phyloP scores from a whole-genome alignment of 148 eudicot genomes.

The Dysphania ambrosioides region DNA sequence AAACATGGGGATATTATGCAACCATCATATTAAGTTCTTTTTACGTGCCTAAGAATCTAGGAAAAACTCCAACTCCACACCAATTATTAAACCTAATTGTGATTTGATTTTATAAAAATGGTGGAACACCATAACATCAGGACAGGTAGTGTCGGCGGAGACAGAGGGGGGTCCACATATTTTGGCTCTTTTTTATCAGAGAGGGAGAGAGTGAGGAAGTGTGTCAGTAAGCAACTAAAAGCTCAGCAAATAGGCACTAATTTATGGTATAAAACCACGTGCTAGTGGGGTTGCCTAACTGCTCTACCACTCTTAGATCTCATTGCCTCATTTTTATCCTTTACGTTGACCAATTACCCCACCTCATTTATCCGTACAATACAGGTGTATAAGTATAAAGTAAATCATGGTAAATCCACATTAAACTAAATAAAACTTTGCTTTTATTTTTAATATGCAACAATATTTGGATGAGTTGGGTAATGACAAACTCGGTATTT shows the following conservation, averaged over 20 bases:
- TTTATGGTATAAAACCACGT: slow-evolving; percentile 30
- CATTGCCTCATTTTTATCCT: slow-evolving; percentile 10
- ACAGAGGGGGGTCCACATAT: slow-evolving; percentile 15
- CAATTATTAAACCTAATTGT: slow-evolving; percentile 9
- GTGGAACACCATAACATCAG: neutral
- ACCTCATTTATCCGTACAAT: neutral
- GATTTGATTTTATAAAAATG: neutral
- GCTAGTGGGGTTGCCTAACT: slow-evolving; percentile 29
- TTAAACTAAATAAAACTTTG: too few relatives aligned
- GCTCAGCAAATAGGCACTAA: slow-evolving; percentile 11
- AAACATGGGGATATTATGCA: too few relatives aligned
- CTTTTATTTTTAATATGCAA: too few relatives aligned
- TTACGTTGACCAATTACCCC: neutral
- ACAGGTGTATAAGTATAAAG: neutral
- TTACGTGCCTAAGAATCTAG: neutral
- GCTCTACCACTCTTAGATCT: slow-evolving; percentile 9
- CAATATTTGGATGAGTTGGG: too few relatives aligned
- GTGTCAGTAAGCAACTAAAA: slow-evolving; percentile 13
- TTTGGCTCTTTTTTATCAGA: slow-evolving; percentile 14
- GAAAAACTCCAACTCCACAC: neutral
- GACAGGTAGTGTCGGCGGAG: slow-evolving; percentile 35
- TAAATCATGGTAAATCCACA: neutral
- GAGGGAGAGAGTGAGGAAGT: neutral
- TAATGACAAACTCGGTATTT: too few relatives aligned
- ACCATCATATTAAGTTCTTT: too few relatives aligned